Evolutionary conservation across 1,284 basidiomycete species (phyloP).

Genomic region (Coniferiporia weirii): DNA sequence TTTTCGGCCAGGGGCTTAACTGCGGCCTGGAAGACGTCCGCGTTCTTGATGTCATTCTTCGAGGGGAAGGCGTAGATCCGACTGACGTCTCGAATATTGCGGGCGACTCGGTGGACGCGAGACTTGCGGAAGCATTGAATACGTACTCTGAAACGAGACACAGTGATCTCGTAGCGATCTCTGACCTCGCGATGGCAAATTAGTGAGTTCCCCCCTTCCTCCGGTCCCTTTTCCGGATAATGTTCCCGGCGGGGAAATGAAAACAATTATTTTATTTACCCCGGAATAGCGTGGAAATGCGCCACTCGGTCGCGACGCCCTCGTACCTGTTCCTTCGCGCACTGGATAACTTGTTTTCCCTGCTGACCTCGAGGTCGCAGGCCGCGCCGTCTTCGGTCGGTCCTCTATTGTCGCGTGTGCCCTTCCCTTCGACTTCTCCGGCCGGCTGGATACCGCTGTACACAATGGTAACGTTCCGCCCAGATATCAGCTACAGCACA

Average conservation of each 20-base stretch:
- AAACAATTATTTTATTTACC: too few relatives aligned
- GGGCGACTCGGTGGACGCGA: conserved; percentile 41
- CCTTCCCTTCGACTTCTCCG: conserved; percentile 53
- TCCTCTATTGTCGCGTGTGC: conserved; percentile 28
- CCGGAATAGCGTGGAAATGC: conserved; percentile 79
- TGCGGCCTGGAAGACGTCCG: conserved; percentile 97
- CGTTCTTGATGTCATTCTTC: conserved; percentile 75
- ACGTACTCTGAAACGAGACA: conserved; percentile 79
- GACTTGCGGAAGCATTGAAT: conserved; percentile 62
- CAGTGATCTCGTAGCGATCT: conserved; percentile 87
- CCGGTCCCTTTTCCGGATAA: background rate
- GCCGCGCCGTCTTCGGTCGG: conserved; percentile 25
- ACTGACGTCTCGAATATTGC: conserved; percentile 28
- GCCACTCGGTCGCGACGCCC: conserved; percentile 82
- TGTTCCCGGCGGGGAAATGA: too few relatives aligned
- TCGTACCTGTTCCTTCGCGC: conserved; percentile 77
- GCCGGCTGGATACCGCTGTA: conserved; percentile 89
- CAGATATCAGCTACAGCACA: conserved; percentile 85
- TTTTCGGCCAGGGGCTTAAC: conserved; percentile 98
- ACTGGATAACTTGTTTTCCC: conserved; percentile 74
- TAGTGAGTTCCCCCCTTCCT: conserved; percentile 71
- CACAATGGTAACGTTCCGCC: conserved; percentile 95
- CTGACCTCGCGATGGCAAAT: conserved; percentile 89
- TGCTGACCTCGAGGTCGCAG: conserved; percentile 46
- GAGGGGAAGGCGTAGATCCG: conserved; percentile 57